A percentile compares a stretch with the other conserved stretches of the same genome.
phyloP scores from a whole-genome alignment of 208 protist genomes.

The Acanthamoeba culbertsoni region DNA sequence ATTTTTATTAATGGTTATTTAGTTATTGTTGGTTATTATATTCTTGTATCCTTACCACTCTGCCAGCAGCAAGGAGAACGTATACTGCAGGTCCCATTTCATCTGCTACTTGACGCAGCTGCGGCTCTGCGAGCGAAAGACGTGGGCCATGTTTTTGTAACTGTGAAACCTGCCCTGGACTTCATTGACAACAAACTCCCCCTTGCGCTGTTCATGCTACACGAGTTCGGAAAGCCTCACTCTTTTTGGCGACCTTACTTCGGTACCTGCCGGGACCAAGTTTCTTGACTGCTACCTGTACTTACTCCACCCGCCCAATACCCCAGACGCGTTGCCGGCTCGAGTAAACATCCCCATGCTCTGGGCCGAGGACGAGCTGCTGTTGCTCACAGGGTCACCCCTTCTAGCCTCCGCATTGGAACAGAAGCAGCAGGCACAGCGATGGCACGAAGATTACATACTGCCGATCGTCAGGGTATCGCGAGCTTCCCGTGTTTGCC shows the following conservation, averaged over 20 bases:
- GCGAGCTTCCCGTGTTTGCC: too few species aligned
- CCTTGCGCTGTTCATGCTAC: constrained; percentile 1
- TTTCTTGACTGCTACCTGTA: too few species aligned
- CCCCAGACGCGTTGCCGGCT: neutral
- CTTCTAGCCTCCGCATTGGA: neutral
- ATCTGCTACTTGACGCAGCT: neutral
- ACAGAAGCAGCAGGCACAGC: neutral
- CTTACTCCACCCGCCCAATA: neutral
- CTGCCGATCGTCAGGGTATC: neutral
- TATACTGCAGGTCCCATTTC: neutral
- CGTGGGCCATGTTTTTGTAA: neutral
- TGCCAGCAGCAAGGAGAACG: neutral
- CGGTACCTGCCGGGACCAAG: neutral
- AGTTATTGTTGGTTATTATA: neutral
- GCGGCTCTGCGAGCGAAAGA: neutral
- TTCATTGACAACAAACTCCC: neutral
- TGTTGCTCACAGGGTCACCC: neutral
- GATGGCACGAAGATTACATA: neutral
- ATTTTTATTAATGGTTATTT: neutral
- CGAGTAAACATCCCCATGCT: constrained; percentile 24
- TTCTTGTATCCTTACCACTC: neutral
- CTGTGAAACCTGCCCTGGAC: neutral
- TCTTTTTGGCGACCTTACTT: constrained; percentile 42
- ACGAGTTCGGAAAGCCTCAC: neutral
- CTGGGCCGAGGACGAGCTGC: neutral